These are phyloP conservation scores for Boletus sp. DNA, from an alignment of 1,284 basidiomycete species.

Conservation along the genomic window DNA sequence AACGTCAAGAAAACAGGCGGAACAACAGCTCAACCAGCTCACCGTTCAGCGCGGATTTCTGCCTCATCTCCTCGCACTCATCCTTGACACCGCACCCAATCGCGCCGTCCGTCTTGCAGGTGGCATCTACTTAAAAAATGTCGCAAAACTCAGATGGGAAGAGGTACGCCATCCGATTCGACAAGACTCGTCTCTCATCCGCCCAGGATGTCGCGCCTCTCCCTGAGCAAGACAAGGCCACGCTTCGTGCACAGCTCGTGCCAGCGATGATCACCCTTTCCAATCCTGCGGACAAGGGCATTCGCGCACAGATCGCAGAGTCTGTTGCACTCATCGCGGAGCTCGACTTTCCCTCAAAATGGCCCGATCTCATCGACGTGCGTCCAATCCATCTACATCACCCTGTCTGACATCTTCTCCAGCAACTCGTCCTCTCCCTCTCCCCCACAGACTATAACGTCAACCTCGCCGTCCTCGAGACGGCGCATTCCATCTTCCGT, in stretches of 20 bases:
- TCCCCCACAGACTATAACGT: constrained; percentile 80
- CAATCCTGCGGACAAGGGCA: constrained; percentile 61
- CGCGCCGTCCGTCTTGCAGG: constrained; percentile 78
- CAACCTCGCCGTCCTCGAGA: constrained; percentile 90
- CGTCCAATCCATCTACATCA: constrained; percentile 36
- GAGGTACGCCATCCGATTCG: constrained; percentile 57
- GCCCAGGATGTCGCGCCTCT: constrained; percentile 65
- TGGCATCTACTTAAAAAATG: constrained; percentile 89
- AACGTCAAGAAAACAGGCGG: constrained; percentile 75
- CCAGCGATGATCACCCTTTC: constrained; percentile 84
- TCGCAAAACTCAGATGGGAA: constrained; percentile 83
- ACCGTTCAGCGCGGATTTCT: constrained; percentile 83
- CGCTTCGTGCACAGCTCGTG: constrained; percentile 72
- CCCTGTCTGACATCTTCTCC: constrained; percentile 21
- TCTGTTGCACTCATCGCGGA: constrained; percentile 86
- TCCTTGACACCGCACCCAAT: constrained; percentile 70
- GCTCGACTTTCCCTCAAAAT: constrained; percentile 84
- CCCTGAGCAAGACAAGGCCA: constrained; percentile 66
- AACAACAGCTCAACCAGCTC: constrained; percentile 69
- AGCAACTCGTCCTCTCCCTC: constrained; percentile 87
- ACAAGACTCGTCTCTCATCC: constrained; percentile 8
- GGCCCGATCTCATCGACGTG: constrained; percentile 87
- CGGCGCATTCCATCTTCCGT: constrained; percentile 94
- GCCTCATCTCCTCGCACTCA: constrained; percentile 68
- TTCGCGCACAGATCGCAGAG: constrained; percentile 87